These are phyloP conservation scores for Sphenostylis stenocarpa DNA, from an alignment of 306 rosid species.

Conservation along the genomic window DNA sequence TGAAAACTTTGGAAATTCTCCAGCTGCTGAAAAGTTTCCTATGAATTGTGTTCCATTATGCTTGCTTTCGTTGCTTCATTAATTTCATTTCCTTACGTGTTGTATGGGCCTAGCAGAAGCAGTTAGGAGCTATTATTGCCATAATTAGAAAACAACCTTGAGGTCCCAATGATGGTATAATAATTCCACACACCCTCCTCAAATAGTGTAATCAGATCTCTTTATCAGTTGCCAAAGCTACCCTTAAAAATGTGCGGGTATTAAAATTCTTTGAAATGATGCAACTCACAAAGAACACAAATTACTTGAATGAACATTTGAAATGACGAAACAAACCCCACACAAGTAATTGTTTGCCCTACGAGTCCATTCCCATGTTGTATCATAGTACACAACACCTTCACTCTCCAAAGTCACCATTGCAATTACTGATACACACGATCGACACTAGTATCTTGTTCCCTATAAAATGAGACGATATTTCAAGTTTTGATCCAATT, in stretches of 20 bases:
- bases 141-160: conserved; percentile 32
- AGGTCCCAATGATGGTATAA: conserved; percentile 27
- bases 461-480: neutral
- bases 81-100: neutral
- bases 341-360: neutral
- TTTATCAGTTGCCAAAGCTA: conserved; percentile 28
- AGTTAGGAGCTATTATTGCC: conserved; percentile 13
- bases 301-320: neutral
- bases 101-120: neutral
- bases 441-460: neutral
- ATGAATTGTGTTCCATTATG: neutral
- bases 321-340: conserved; percentile 36
- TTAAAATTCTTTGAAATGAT: neutral
- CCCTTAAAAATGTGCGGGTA: conserved; percentile 34
- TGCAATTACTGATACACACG: conserved; percentile 17
- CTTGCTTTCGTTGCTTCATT: neutral
- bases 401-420: conserved; percentile 40
- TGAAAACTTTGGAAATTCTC: neutral
- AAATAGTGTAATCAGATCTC: conserved; percentile 24
- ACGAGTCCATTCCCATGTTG: neutral
- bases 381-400: conserved; percentile 12
- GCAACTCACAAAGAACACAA: neutral
- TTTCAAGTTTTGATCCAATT: neutral
- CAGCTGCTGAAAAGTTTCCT: neutral
- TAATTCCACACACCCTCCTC: neutral